Evolutionary conservation across 2,329 filamentous ascomycete species (phyloP), one percentile per base, ranked within the genome.

Genomic region (Aureobasidium pullulans): DNA sequence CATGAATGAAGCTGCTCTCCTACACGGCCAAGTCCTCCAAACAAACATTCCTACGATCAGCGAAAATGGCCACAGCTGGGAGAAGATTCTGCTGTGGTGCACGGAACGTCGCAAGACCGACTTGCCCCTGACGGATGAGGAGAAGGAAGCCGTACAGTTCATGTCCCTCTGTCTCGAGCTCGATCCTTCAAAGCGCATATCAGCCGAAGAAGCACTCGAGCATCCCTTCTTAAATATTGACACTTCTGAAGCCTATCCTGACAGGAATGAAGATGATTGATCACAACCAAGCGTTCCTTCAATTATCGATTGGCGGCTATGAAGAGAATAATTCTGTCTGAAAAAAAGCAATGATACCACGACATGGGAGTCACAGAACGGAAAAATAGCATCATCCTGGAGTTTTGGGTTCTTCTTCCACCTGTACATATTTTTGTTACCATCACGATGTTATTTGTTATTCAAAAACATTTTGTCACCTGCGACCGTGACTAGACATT

Each of bases 81-180:
- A 96, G 73, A 94, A 96, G 75, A 94, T 99, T 66, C 87, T 99
- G 63, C 79, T 96, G 50, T 99, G 94, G 94, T 94, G 90, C 68
- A 96, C 90, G 29, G 89, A 88, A 62, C 84, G 84, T 23, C 81
- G 81, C 62, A 80, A 81, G 57, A 79, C 81, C 64, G 76, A 74
- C 4, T 72, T 74, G 48, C 78, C 76, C 50, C 72, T 94, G 40
- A 81, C 78, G 0, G 74, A 78, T 0, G 87, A 90, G 28, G 90
- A 94, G 75, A 84, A 82, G 66, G 77, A 88, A 61, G 89, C 89
- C 0, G 79, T 93, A 0, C 78, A 82, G 43, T 94, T 95, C 68
- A 72, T 95, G 61, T 79, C 83, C 52, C 75, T 81, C 16, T 89
- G 89, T 66, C 81, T 95, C 70, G 89, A 94, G 59, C 77, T 92